Evolutionary conservation across 176 grass and related monocot genomes (phyloP).

Genomic region (Coix lacrymajobi): DNA sequence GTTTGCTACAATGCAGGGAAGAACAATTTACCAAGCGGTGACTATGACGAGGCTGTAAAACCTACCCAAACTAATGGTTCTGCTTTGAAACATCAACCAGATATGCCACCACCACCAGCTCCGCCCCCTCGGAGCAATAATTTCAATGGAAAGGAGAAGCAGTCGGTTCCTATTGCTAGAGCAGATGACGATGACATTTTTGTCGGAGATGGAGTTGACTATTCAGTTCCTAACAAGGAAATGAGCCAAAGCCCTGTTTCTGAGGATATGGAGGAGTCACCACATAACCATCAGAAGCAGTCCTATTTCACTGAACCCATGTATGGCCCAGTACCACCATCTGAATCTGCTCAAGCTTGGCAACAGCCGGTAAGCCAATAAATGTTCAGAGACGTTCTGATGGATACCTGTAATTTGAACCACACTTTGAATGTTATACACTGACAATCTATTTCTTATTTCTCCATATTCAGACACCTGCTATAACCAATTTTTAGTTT

Average conservation of each 20-base stretch:
- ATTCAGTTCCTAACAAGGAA: constrained; percentile 79
- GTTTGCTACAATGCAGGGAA: constrained; percentile 42
- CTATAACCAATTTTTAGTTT: not conserved
- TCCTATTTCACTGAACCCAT: constrained; percentile 82
- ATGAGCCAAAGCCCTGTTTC: constrained; percentile 73
- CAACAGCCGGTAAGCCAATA: constrained; percentile 66
- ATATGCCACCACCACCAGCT: constrained; percentile 47
- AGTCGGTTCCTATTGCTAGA: constrained; percentile 41
- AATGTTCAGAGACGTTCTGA: not conserved
- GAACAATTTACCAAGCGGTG: constrained; percentile 49
- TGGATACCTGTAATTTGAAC: not conserved
- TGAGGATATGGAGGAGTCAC: constrained; percentile 88
- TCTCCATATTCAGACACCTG: not conserved
- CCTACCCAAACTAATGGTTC: constrained; percentile 46
- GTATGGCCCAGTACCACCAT: constrained; percentile 80
- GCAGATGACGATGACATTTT: constrained; percentile 84
- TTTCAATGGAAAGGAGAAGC: constrained; percentile 50
- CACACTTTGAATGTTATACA: not conserved
- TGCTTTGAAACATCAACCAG: constrained; percentile 39
- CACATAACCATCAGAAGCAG: constrained; percentile 52
- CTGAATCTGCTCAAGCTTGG: constrained; percentile 75
- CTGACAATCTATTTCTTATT: not conserved
- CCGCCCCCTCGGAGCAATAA: constrained; percentile 46
- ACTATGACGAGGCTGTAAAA: constrained; percentile 50
- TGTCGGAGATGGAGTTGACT: constrained; percentile 79